phyloP scores from a whole-genome alignment of 192 early-diverging fungal genomes.

The Obelidium mucronatum region DNA sequence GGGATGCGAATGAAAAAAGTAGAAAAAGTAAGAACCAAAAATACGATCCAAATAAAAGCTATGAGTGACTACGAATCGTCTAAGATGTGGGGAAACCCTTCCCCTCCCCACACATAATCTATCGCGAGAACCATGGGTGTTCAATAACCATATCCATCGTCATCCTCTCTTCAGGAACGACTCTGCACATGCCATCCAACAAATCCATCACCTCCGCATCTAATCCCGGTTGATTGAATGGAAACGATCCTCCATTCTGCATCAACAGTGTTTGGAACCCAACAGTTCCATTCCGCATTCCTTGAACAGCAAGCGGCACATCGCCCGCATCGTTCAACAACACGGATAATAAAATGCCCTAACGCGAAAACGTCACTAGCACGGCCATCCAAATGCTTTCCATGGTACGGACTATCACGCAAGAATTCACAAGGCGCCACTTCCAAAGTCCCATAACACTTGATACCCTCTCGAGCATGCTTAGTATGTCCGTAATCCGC shows the following conservation, averaged over 20 bases:
- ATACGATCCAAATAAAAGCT: too few species aligned
- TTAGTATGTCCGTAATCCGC: slow-evolving; percentile 32
- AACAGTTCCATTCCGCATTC: neutral
- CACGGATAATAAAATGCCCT: slow-evolving; percentile 16
- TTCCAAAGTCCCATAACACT: slow-evolving; percentile 13
- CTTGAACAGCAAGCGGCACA: neutral
- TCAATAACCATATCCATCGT: slow-evolving; percentile 27
- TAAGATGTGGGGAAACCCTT: too few species aligned
- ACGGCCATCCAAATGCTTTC: neutral
- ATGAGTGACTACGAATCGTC: too few species aligned
- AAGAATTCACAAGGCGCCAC: slow-evolving; percentile 11
- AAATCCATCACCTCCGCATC: slow-evolving; percentile 19
- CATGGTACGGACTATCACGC: neutral
- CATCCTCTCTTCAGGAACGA: slow-evolving; percentile 18
- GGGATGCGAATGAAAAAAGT: too few species aligned
- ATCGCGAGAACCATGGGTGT: slow-evolving; percentile 38
- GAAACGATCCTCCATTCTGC: neutral
- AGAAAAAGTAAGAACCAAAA: too few species aligned
- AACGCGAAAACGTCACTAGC: slow-evolving; percentile 27
- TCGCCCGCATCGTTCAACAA: slow-evolving; percentile 13
- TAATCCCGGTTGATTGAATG: neutral
- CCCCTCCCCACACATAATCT: too few species aligned
- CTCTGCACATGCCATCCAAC: slow-evolving; percentile 10
- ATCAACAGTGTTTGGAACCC: neutral
- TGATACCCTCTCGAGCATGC: neutral